Evolutionary conservation across 371 early-diverging fungal genomes (phyloP).

Genomic region (Smittium mucronatum): DNA sequence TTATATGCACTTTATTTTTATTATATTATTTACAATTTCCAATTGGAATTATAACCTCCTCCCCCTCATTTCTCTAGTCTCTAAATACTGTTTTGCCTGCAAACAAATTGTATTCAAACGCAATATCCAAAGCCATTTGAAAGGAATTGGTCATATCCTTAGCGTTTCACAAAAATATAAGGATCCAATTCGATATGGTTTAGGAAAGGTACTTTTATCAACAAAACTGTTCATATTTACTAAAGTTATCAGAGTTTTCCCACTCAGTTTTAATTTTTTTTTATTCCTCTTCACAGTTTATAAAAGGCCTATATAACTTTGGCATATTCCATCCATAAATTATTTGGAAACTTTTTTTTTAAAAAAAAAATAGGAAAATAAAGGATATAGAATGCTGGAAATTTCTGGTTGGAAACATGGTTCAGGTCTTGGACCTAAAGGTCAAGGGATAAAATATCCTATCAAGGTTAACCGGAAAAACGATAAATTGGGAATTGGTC

Average conservation of each 20-base stretch:
- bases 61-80: too few species aligned
- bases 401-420: not conserved
- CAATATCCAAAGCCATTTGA: not conserved
- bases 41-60: too few species aligned
- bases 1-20: too few species aligned
- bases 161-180: not conserved
- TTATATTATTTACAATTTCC: too few species aligned
- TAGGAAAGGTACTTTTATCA: not conserved
- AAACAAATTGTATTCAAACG: not conserved
- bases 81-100: not conserved
- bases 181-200: not conserved
- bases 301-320: too few species aligned
- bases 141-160: not conserved
- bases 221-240: too few species aligned
- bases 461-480: not conserved
- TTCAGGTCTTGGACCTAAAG: not conserved
- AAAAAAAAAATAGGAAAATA: constrained; percentile 1
- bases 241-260: too few species aligned
- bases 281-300: too few species aligned
- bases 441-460: not conserved
- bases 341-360: not conserved
- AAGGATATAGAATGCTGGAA: not conserved
- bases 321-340: not conserved
- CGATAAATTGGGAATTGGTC: not conserved
- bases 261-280: too few species aligned